phyloP scores from a whole-genome alignment of 257 asterid genomes.

The Penstemon barbatus region DNA sequence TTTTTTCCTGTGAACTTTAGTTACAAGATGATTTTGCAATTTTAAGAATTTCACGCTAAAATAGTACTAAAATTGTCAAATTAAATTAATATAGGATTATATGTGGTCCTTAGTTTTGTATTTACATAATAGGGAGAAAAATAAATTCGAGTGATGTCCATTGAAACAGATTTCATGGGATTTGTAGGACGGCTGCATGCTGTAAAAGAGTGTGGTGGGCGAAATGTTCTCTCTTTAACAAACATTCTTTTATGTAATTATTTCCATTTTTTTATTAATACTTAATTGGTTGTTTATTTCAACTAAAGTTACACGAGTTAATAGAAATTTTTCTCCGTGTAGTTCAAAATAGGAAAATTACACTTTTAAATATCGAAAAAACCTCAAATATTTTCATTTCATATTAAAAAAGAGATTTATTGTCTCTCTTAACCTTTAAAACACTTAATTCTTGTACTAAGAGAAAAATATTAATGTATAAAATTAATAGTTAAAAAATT shows the following conservation, averaged over 20 bases:
- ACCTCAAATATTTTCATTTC: too few relatives aligned
- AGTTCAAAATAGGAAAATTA: too few relatives aligned
- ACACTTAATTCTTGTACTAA: too few relatives aligned
- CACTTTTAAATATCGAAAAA: too few relatives aligned
- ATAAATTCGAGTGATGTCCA: background rate
- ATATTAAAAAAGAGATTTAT: too few relatives aligned
- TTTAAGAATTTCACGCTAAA: background rate
- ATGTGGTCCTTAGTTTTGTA: too few relatives aligned
- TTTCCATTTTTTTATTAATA: too few relatives aligned
- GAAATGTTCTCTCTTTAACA: conserved; percentile 8
- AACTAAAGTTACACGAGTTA: too few relatives aligned
- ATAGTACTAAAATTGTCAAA: background rate
- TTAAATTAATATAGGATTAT: background rate
- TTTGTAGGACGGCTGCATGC: conserved; percentile 20
- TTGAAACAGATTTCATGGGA: conserved; percentile 28
- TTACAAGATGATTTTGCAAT: background rate
- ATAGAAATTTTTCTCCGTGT: background rate
- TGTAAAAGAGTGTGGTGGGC: conserved; percentile 17
- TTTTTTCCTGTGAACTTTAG: too few relatives aligned
- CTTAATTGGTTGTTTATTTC: background rate
- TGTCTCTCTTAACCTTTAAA: too few relatives aligned
- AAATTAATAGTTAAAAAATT: too few relatives aligned
- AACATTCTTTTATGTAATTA: background rate
- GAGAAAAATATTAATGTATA: too few relatives aligned
- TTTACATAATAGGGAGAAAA: background rate